Percentiles rank a stretch among this genome's conserved stretches.
Conservation (phyloP, 371 early-diverging fungal species). For the Conidiobolus incongruus region DNA sequence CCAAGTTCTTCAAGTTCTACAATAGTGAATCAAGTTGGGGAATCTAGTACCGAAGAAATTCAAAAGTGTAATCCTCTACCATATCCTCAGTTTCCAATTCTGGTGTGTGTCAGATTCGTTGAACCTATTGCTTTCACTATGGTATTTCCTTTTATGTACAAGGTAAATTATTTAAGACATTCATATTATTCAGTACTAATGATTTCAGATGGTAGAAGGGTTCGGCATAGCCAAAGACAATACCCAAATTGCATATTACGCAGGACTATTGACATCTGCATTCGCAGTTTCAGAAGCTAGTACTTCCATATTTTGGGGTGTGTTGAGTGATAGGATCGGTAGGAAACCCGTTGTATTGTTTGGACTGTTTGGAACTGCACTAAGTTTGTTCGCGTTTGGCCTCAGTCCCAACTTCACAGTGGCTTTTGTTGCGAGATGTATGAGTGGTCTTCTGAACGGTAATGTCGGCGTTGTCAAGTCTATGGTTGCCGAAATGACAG, state of each 20-base stretch:
- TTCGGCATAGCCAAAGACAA: slow-evolving; percentile 23
- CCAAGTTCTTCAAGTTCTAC: too few relatives aligned
- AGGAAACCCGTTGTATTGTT: slow-evolving; percentile 54
- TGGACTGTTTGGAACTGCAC: slow-evolving; percentile 51
- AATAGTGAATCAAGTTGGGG: too few relatives aligned
- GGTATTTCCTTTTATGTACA: slow-evolving; percentile 33
- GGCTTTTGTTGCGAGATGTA: slow-evolving; percentile 36
- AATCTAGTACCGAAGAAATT: too few relatives aligned
- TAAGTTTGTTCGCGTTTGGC: slow-evolving; percentile 53
- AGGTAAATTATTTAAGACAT: slow-evolving; percentile 12
- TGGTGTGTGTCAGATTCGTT: slow-evolving; percentile 14
- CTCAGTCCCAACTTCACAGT: slow-evolving; percentile 29
- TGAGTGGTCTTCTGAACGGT: slow-evolving; percentile 55
- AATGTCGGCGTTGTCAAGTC: slow-evolving; percentile 67
- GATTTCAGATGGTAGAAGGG: slow-evolving; percentile 23
- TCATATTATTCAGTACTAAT: slow-evolving; percentile 1
- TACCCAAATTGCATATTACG: slow-evolving; percentile 32
- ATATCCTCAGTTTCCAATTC: slow-evolving; percentile 20
- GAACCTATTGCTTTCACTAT: slow-evolving; percentile 36
- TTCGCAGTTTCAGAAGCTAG: slow-evolving; percentile 39
- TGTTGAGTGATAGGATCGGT: slow-evolving; percentile 36
- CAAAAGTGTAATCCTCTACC: too few relatives aligned
- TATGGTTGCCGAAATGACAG: slow-evolving; percentile 65
- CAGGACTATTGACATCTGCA: slow-evolving; percentile 27
- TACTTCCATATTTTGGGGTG: slow-evolving; percentile 26